Conservation (phyloP, 176 grass and related monocot species). For the Carex pumila region DNA sequence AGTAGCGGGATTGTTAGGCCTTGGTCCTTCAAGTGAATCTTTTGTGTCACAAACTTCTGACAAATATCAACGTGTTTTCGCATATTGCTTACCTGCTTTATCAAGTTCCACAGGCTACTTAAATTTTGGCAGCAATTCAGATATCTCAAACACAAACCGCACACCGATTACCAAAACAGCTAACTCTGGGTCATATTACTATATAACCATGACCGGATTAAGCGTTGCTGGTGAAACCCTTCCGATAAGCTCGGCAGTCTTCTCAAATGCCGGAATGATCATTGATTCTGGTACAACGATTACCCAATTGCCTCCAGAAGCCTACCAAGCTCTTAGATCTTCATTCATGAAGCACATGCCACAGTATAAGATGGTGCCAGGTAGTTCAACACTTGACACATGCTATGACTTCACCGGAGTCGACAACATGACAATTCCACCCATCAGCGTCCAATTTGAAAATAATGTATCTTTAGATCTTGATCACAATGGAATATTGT, state of each 20-base stretch:
- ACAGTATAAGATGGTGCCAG: no score
- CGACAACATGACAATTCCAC: no score
- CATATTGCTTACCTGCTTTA: slow-evolving; percentile 36
- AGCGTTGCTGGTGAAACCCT: slow-evolving; percentile 13
- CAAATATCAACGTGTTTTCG: slow-evolving; percentile 12
- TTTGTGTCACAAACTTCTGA: slow-evolving; percentile 26
- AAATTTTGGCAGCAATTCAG: background rate
- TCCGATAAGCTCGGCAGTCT: background rate
- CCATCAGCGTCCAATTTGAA: no score
- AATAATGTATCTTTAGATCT: no score
- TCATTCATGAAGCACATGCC: no score
- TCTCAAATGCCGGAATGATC: no score
- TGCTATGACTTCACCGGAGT: no score
- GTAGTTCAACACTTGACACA: no score
- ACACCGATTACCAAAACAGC: slow-evolving; percentile 5
- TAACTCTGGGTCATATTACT: slow-evolving; percentile 2
- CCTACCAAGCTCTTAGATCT: no score
- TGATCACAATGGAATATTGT: no score
- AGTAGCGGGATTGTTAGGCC: slow-evolving; percentile 33
- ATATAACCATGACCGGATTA: slow-evolving; percentile 22
- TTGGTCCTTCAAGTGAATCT: slow-evolving; percentile 20
- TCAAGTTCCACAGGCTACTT: slow-evolving; percentile 32
- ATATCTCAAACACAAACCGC: background rate
- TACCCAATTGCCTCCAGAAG: no score
- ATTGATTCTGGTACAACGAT: no score